Evolutionary conservation across 2,329 filamentous ascomycete species (phyloP).

Genomic region (Fusarium sp.): DNA sequence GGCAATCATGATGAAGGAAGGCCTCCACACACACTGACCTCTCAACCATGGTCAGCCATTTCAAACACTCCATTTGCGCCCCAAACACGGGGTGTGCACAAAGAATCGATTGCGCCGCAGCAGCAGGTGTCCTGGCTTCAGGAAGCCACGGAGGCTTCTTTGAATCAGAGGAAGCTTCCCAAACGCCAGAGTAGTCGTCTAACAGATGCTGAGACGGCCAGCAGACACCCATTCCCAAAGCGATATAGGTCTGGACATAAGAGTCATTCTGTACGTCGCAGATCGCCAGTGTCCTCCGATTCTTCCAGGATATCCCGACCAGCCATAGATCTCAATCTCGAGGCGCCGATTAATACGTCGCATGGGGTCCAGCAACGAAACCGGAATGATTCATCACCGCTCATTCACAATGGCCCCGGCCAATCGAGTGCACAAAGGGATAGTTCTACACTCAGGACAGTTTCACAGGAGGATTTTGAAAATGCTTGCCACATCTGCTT

Average conservation of each 20-base stretch:
- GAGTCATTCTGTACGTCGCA: background rate
- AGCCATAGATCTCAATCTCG: background rate
- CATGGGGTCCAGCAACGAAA: background rate
- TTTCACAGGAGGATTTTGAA: slow-evolving; percentile 14
- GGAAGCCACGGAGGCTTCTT: slow-evolving; percentile 9
- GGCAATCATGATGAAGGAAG: slow-evolving; percentile 19
- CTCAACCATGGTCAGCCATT: slow-evolving; percentile 1
- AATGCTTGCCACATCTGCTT: slow-evolving; percentile 24
- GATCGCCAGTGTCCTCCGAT: background rate
- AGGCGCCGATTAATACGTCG: background rate
- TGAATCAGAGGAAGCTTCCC: slow-evolving; percentile 16
- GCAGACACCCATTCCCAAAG: slow-evolving; percentile 12
- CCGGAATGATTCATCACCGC: background rate
- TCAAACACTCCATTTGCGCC: background rate
- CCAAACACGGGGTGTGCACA: slow-evolving; percentile 8
- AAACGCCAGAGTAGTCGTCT: slow-evolving; percentile 34
- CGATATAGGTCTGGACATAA: slow-evolving; percentile 7
- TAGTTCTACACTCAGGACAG: background rate
- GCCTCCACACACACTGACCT: slow-evolving; percentile 2
- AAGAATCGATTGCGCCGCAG: background rate
- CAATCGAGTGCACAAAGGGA: background rate
- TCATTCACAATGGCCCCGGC: background rate
- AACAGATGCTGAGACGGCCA: slow-evolving; percentile 20
- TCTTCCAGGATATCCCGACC: background rate
- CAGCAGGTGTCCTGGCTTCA: slow-evolving; percentile 9